Base-by-base conservation (phyloP, 2,329 filamentous ascomycete genomes). In the Pseudogymnoascus sp. region DNA sequence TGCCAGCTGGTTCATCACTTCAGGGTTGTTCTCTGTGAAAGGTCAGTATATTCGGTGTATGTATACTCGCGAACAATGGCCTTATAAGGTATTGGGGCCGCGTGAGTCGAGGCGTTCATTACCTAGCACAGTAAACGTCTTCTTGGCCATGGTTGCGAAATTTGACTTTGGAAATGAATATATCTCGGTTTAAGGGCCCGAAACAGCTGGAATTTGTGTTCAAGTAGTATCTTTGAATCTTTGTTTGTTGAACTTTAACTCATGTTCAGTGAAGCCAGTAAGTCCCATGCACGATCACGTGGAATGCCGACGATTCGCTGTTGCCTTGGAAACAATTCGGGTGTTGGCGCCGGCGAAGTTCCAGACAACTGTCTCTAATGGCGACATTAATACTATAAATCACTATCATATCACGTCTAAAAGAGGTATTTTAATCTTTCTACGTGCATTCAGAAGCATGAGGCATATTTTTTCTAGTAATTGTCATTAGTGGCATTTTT, bases 1-100 rank as follows among this genome's bases (percentile, higher is more conserved):
- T 58, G 95, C 83, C 36, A 97, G 86, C 44, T 81, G 77, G 60
- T 86, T 92, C 86, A 97, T 94, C 33, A 97, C 85, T 75, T 90
- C 85, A 0, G 94, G 92, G 78, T 97, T 96, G 54, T 72, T 72
- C 60, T 72, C 71, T 72, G 17, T 21, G 21, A 21, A 21, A 21
- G 21, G 21, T 21, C 21, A 21, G 21, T 21, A 21, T 4, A 21
- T 21, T 21, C 21, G 21, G 2, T 21, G 21, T 21, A 21, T 21
- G 21, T 21, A 21, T 21, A 21, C 2, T 21, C 21, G 21, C 21
- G 2, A 21, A 21, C 21, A 21, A 21, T 21, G 21, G 21, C 21
- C 21, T 21, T 21, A 21, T 21, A 21, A 21, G 21, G 4, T 4
- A 21, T 21, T 21, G 21, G 21, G 21, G 21, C 21, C 21, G 21